phyloP scores from a whole-genome alignment of 345 rosid genomes.

The Salix brachista region DNA sequence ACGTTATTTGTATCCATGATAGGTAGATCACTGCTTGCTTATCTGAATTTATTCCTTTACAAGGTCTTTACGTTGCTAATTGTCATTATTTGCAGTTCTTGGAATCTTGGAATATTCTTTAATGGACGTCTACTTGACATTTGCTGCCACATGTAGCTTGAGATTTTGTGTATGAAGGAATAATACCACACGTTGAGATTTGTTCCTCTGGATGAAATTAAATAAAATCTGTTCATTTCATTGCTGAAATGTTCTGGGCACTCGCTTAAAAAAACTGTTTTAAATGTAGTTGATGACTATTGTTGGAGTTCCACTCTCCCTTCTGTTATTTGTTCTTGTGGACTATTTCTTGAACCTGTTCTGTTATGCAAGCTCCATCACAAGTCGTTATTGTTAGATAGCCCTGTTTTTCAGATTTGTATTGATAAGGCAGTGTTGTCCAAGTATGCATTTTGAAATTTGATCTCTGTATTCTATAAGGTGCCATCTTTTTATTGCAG shows the following conservation, averaged over 20 bases:
- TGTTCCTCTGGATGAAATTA: not conserved
- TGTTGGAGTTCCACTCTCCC: not conserved
- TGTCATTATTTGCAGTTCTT: not conserved
- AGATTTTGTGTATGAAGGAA: not conserved
- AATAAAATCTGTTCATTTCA: not conserved
- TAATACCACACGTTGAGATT: not conserved
- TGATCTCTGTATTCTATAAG: too few species aligned
- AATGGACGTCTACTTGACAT: not conserved
- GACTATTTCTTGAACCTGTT: not conserved
- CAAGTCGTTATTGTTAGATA: not conserved
- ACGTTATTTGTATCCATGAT: not conserved
- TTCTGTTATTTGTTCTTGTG: not conserved
- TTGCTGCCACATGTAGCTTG: not conserved
- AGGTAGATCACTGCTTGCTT: not conserved
- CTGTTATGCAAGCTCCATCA: not conserved
- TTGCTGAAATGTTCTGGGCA: not conserved
- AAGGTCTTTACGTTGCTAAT: not conserved
- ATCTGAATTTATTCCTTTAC: not conserved
- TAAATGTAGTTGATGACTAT: not conserved
- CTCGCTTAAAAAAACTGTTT: not conserved
- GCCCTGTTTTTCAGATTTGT: not conserved
- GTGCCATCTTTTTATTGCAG: conserved; percentile 43
- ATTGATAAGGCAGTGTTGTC: not conserved
- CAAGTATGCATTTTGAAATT: not conserved
- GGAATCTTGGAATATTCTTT: not conserved